Conservation (phyloP, 2,329 filamentous ascomycete species). For the Canariomyces notabilis region DNA sequence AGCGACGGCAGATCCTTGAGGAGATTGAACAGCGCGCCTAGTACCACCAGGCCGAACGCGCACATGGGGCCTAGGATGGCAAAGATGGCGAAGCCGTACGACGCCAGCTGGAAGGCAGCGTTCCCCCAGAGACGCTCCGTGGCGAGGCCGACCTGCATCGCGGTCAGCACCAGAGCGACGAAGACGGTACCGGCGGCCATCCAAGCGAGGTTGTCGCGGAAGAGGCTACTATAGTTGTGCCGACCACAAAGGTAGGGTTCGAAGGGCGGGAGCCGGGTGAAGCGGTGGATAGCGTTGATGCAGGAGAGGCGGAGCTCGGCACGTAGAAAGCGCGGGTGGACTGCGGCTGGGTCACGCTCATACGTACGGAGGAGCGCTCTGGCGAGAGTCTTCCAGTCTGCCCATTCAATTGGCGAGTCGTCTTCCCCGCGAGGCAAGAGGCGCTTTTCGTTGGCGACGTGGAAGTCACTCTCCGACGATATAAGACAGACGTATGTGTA, state of each 20-base stretch:
- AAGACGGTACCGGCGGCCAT: conserved; percentile 34
- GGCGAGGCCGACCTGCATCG: conserved; percentile 39
- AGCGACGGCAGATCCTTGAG: conserved; percentile 29
- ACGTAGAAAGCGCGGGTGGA: conserved; percentile 22
- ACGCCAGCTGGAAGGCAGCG: conserved; percentile 32
- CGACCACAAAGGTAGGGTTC: conserved; percentile 12
- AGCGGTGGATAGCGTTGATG: conserved; percentile 17
- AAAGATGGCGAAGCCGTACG: conserved; percentile 35
- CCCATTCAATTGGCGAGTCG: conserved; percentile 14
- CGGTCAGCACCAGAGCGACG: conserved; percentile 37
- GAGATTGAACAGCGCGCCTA: conserved; percentile 14
- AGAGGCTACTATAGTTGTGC: conserved; percentile 26
- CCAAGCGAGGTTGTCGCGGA: conserved; percentile 36
- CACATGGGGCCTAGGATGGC: conserved; percentile 17
- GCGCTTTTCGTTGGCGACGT: conserved; percentile 17
- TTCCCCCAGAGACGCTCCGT: conserved; percentile 28
- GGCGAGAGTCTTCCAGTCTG: conserved; percentile 13
- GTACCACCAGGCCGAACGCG: conserved; percentile 8
- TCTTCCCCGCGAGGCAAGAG: conserved; percentile 15
- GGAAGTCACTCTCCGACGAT: conserved; percentile 20
- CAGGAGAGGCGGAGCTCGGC: conserved; percentile 22
- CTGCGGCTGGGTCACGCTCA: background rate
- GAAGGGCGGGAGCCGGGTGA: conserved; percentile 13
- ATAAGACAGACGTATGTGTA: conserved; percentile 21
- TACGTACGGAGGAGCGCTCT: conserved; percentile 15